These are phyloP conservation scores for Fistulina hepatica DNA, from an alignment of 1,284 basidiomycete species.

Conservation along the genomic window DNA sequence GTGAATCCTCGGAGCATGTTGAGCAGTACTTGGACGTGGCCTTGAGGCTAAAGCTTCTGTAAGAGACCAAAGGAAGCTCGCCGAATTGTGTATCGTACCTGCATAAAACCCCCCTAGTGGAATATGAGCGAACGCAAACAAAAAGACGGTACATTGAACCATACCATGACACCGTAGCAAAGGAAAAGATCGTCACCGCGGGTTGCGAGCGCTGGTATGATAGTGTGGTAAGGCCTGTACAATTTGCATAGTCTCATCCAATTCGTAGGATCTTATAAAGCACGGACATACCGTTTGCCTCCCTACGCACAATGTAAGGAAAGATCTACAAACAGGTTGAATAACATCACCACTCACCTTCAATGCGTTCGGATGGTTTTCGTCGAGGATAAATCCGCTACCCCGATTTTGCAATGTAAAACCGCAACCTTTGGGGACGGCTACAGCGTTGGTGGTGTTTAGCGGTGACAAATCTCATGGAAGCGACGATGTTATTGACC, in stretches of 20 bases:
- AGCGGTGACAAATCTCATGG: conserved; percentile 6
- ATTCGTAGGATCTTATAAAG: background rate
- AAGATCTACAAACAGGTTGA: background rate
- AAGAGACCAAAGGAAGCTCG: background rate
- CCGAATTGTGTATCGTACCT: too few species aligned
- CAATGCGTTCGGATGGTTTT: conserved; percentile 77
- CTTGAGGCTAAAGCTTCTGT: conserved; percentile 54
- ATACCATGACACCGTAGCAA: conserved; percentile 89
- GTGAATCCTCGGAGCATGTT: conserved; percentile 83
- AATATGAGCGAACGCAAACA: background rate
- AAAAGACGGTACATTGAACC: conserved; percentile 49
- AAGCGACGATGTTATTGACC: conserved; percentile 28
- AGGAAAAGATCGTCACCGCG: conserved; percentile 77
- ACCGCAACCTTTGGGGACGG: conserved; percentile 85
- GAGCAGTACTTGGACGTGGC: conserved; percentile 88
- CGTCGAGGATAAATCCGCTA: conserved; percentile 67
- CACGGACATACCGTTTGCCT: too few species aligned
- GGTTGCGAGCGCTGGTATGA: conserved; percentile 87
- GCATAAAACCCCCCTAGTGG: background rate
- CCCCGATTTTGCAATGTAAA: conserved; percentile 96
- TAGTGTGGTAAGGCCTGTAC: conserved; percentile 92
- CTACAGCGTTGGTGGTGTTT: conserved; percentile 28
- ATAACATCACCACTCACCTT: conserved; percentile 29
- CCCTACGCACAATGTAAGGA: too few species aligned
- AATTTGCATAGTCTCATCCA: conserved; percentile 35